Base-by-base conservation (phyloP, 108 stramenopile genomes). In the Skeletonema tropicum region DNA sequence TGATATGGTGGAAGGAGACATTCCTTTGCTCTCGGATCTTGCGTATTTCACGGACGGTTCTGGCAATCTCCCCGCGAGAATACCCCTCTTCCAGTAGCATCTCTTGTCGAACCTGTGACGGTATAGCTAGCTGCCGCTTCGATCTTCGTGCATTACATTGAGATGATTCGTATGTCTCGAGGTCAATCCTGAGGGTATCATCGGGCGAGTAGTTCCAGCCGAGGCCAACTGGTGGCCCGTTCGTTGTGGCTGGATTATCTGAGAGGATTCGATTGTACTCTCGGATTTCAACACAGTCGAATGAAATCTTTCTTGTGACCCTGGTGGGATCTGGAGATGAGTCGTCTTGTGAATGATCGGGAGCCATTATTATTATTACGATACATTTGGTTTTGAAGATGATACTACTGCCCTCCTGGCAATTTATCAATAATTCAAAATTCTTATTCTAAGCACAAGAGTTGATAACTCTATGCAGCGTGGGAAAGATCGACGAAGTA, bases 161-260 rank as follows among this genome's bases (percentile, higher is more conserved):
- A 21, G 21, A 41, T 11, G n/a, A 39, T 61, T 87, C 86, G 38
- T 76, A 87, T 49, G 68, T 64, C 35, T 87, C 76, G 23, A 87
- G 35, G 23, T 83, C 55, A 36, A 77, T 33, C 25, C 1, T 13
- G 32, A 57, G 13, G 64, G 79, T 73, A 26, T 77, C 58, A 6
- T 75, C 57, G 9, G 55, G 62, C 42, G 32, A 15, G 61, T 85
- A 83, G 0, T 68, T 65, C 89, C 86, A 89, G 0, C 86, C 86
- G 10, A 89, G 48, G 9, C 79, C 84, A 11, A 89, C 46, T 8
- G 86, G 86, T 3, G 86, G 84, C 7, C 89, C 89, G 5, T 74
- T 65, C 1, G 79, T 36, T 10, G 81, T 82, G 72, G 58, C 60
- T 10, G 89, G 89, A 33, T 89, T 79, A 57, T 86, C 81, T 12